A percentile compares a stretch with the other conserved stretches of the same genome.
phyloP scores from a whole-genome alignment of 148 eudicot species.

The Drosera capensis region DNA sequence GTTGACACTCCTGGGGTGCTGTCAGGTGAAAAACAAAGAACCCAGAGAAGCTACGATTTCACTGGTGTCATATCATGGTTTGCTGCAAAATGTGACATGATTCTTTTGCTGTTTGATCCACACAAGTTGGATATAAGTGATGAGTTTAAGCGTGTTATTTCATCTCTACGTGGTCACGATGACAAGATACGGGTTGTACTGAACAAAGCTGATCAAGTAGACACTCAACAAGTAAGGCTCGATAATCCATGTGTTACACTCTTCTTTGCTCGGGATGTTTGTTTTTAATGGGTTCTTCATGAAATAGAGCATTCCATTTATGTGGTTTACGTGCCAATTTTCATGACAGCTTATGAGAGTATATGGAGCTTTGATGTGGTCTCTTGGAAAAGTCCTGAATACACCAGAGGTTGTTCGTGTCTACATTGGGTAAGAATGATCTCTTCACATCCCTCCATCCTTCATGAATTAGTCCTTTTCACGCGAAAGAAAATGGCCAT shows the following conservation, averaged over 20 bases:
- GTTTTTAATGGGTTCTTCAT: neutral
- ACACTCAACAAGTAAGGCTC: slow-evolving; percentile 65
- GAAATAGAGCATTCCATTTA: no score
- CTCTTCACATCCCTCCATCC: neutral
- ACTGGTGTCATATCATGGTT: slow-evolving; percentile 95
- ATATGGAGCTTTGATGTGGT: slow-evolving; percentile 96
- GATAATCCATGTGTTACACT: neutral
- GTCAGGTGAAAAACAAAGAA: slow-evolving; percentile 90
- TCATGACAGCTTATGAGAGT: slow-evolving; percentile 70
- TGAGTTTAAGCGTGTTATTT: slow-evolving; percentile 78
- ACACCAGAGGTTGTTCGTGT: slow-evolving; percentile 87
- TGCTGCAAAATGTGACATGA: slow-evolving; percentile 85
- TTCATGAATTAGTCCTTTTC: no score
- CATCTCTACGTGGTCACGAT: slow-evolving; percentile 75
- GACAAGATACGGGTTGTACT: slow-evolving; percentile 87
- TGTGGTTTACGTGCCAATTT: no score
- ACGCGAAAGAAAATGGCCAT: no score
- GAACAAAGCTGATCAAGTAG: slow-evolving; percentile 93
- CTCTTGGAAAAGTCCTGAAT: slow-evolving; percentile 79
- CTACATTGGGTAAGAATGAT: slow-evolving; percentile 59
- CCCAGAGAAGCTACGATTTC: slow-evolving; percentile 84
- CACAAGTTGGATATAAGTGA: slow-evolving; percentile 91
- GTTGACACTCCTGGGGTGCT: slow-evolving; percentile 94
- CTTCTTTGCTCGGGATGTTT: neutral
- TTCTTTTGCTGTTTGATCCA: slow-evolving; percentile 78